A percentile compares a stretch with the other conserved stretches of the same genome.
phyloP scores from a whole-genome alignment of 352 stramenopile species.

The Paralagenidium karlingii region DNA sequence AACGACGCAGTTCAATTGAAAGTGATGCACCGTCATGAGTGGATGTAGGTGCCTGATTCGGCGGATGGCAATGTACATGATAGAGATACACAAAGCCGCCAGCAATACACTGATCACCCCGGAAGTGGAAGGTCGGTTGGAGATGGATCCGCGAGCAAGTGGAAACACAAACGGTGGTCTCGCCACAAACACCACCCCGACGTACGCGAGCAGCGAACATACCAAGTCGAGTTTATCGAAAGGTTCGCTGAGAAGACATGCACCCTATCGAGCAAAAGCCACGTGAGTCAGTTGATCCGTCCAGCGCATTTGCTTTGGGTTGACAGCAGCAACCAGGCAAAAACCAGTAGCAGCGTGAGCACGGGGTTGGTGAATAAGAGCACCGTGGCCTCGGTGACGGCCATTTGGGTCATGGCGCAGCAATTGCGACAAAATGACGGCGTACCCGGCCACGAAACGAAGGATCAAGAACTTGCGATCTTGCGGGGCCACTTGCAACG shows the following conservation, averaged over 20 bases:
- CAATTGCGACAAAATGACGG: conserved; percentile 45
- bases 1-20: conserved; percentile 10
- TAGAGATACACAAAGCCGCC: neutral
- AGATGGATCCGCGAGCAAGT: too few species aligned
- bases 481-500: too few species aligned
- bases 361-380: conserved; percentile 55
- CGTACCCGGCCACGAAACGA: conserved; percentile 36
- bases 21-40: conserved; percentile 11
- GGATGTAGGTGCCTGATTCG: conserved; percentile 34
- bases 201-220: conserved; percentile 20
- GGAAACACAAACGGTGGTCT: conserved; percentile 31
- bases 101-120: conserved; percentile 8
- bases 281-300: too few species aligned
- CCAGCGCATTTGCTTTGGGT: too few species aligned
- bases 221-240: conserved; percentile 23
- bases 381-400: conserved; percentile 48
- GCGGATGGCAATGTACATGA: conserved; percentile 9
- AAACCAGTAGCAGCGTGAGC: conserved; percentile 49
- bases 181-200: conserved; percentile 32
- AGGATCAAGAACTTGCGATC: conserved; percentile 18
- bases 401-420: conserved; percentile 61
- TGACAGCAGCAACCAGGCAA: neutral
- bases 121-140: conserved; percentile 7
- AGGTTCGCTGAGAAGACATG: conserved; percentile 20
- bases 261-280: conserved; percentile 11